A percentile compares a stretch with the other conserved stretches of the same genome.
Evolutionary conservation across 371 early-diverging fungal species (phyloP).

Genomic region (Polyrhizophydium stewartii): DNA sequence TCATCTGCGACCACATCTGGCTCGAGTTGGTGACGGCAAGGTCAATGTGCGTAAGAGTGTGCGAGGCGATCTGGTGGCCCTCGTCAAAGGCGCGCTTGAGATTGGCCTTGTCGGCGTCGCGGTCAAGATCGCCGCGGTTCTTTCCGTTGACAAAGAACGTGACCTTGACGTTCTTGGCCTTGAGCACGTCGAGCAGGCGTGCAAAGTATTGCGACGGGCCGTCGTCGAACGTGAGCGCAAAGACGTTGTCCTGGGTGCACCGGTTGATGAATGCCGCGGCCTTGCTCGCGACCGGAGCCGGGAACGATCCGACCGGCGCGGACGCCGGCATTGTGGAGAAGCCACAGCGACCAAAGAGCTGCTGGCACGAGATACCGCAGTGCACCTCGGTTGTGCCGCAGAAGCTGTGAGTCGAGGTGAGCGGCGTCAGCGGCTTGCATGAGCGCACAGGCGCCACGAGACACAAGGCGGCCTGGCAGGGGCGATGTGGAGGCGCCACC

Average conservation of each 20-base stretch:
- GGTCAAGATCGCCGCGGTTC: neutral
- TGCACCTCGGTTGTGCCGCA: no score
- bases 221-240: constrained; percentile 63
- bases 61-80: constrained; percentile 33
- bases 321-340: no score
- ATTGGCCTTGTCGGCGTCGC: neutral
- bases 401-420: no score
- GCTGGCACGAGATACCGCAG: no score
- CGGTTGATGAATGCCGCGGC: neutral
- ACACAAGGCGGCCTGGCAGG: no score
- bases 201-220: constrained; percentile 48
- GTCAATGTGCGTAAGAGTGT: constrained; percentile 50
- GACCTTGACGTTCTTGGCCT: constrained; percentile 39
- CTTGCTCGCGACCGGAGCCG: no score
- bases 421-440: no score
- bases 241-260: constrained; percentile 3
- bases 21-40: constrained; percentile 43
- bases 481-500: no score
- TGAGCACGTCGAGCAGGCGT: constrained; percentile 47
- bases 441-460: no score
- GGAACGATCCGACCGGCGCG: no score
- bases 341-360: no score
- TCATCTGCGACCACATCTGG: constrained; percentile 43
- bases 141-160: constrained; percentile 68
- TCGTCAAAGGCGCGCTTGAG: constrained; percentile 17